Conservation (phyloP, 116 monocot species). For the Posidonia oceanica region DNA sequence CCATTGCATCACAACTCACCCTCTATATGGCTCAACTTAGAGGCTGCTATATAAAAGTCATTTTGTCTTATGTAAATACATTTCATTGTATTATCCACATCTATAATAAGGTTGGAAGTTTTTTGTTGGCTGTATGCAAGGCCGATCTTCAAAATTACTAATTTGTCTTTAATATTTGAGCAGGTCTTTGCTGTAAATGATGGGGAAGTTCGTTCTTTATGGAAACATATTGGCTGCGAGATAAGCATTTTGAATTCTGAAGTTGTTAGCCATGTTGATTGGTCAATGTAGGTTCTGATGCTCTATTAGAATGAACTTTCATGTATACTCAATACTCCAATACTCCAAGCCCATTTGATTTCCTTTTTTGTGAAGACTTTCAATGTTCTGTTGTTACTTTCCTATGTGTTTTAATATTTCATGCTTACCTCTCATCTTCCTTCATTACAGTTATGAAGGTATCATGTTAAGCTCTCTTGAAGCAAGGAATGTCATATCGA, state of each 20-base stretch:
- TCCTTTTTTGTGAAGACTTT: background rate
- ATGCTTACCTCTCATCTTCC: background rate
- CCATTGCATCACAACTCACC: background rate
- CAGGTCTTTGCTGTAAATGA: constrained; percentile 64
- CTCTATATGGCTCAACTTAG: background rate
- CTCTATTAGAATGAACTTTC: background rate
- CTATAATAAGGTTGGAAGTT: background rate
- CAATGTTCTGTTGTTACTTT: background rate
- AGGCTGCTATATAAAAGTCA: background rate
- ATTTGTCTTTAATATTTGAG: constrained; percentile 1
- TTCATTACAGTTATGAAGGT: constrained; percentile 54
- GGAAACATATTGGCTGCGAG: constrained; percentile 45
- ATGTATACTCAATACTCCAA: too few relatives aligned
- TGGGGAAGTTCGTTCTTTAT: constrained; percentile 42
- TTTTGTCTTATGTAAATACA: background rate
- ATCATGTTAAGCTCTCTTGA: constrained; percentile 74
- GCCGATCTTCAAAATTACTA: background rate
- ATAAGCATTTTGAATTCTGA: constrained; percentile 28
- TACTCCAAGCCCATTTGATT: too few relatives aligned
- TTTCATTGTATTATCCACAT: background rate
- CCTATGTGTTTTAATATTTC: background rate
- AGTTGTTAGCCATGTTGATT: constrained; percentile 37
- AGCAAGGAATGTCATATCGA: constrained; percentile 44
- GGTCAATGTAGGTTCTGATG: constrained; percentile 63
- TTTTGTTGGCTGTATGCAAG: background rate